Base-by-base conservation (phyloP, 345 rosid genomes). In the Draba incana region DNA sequence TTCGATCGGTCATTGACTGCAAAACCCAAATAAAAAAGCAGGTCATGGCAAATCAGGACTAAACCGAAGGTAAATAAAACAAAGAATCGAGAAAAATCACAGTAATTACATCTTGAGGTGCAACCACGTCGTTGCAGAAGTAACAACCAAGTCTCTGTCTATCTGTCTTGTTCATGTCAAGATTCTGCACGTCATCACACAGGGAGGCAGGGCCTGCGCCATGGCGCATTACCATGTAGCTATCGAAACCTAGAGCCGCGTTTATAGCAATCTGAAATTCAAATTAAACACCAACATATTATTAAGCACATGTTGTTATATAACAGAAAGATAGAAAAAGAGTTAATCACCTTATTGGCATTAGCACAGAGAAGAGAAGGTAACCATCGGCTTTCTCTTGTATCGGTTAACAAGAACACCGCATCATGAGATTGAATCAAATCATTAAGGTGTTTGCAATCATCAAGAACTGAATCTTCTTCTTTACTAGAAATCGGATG, bases 381-480 rank as follows among this genome's bases (percentile, higher is more conserved):
- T 24, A 94, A 90, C 96, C 98, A 94, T 44, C 97, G 81, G 83
- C 99, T 94, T 82, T 91, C 99, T 84, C 99, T 85, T 16, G 99
- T 94, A 84, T 94, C 98, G 8, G 97, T 94, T 85, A 94, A 80
- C 70, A 94, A 78, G 81, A 94, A 94, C 84, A 91, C 77, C 5
- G 84, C 93, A 80, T 94, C 98, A 57, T 89, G 96, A 64, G 96
- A 88, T 55, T 81, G 84, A 63, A 94, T 79, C 78, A 94, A 78
- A 59, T 85, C 86, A 47, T 69, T 73, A 37, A 94, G 84, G 64
- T 44, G 80, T 61, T 77, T 81, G 79, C 97, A 94, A 72, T 91
- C 97, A 71, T 77, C 81, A 30, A 94, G 79, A 69, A 91, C 86
- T 35, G 83, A 73, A 3, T 85, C 78, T 78, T 84, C 96, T 80